phyloP scores from a whole-genome alignment of 495 filamentous ascomycete genomes.

The Hyaloscypha variabilis region DNA sequence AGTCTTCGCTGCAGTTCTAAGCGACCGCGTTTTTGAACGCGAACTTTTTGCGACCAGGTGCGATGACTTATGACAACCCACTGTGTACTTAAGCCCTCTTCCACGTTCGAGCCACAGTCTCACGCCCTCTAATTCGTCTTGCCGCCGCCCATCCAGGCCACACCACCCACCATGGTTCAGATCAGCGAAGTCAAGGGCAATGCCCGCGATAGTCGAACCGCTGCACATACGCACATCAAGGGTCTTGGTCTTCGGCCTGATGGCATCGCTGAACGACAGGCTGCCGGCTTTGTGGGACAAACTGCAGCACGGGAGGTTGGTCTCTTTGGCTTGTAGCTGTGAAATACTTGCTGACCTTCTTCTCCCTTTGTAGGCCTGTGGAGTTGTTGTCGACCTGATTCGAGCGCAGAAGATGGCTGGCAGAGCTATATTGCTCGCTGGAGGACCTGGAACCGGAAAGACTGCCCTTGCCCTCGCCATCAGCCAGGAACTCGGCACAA shows the following conservation, averaged over 20 bases:
- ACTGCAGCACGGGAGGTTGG: conserved; percentile 79
- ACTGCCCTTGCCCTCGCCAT: conserved; percentile 94
- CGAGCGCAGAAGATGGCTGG: conserved; percentile 96
- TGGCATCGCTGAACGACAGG: conserved; percentile 76
- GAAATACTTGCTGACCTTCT: conserved; percentile 1
- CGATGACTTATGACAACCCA: conserved; percentile 11
- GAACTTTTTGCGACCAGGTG: conserved; percentile 12
- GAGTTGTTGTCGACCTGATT: conserved; percentile 93
- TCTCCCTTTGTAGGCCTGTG: conserved; percentile 65
- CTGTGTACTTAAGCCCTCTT: conserved; percentile 1
- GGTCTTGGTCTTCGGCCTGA: conserved; percentile 82
- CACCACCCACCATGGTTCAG: conserved; percentile 67
- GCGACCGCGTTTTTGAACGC: background rate
- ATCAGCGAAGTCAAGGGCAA: conserved; percentile 96
- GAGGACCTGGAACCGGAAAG: conserved; percentile 92
- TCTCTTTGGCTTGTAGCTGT: background rate
- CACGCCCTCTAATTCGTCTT: background rate
- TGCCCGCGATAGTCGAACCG: conserved; percentile 92
- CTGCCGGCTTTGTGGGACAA: conserved; percentile 89
- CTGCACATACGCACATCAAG: conserved; percentile 96
- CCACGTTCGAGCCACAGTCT: background rate
- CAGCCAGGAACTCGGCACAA: conserved; percentile 92
- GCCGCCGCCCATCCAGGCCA: background rate
- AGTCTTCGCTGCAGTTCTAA: too few relatives aligned
- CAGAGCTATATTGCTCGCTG: conserved; percentile 87